A percentile compares a stretch with the other conserved stretches of the same genome.
Conservation (phyloP, 75 land plant genomes). For the Adiantum capillusveneris region DNA sequence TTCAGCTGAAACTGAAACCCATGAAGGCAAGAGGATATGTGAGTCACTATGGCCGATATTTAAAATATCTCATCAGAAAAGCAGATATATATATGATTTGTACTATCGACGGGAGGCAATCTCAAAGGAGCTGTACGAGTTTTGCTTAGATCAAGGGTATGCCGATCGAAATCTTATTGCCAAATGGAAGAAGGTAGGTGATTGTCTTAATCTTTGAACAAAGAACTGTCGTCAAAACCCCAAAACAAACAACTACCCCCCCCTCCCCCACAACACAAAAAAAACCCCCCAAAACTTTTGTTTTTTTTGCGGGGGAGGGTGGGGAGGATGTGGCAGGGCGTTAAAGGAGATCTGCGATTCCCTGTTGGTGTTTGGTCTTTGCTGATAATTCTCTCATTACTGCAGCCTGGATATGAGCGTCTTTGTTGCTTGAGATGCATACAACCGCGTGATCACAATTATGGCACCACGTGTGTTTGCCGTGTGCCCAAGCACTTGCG, state of each 20-base stretch:
- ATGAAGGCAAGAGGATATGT: conserved; percentile 91
- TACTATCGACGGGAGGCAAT: conserved; percentile 75
- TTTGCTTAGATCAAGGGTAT: conserved; percentile 89
- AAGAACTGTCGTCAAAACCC: no score
- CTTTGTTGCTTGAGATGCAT: conserved; percentile 84
- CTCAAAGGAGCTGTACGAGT: conserved; percentile 77
- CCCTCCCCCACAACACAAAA: no score
- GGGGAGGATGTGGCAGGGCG: no score
- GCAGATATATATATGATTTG: conserved; percentile 77
- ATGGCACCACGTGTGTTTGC: conserved; percentile 75
- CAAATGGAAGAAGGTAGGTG: conserved; percentile 82
- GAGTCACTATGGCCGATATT: conserved; percentile 95
- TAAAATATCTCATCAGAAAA: conserved; percentile 74
- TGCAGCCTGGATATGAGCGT: conserved; percentile 76
- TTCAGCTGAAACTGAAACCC: conserved; percentile 86
- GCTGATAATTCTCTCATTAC: not conserved
- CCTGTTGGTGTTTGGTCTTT: no score
- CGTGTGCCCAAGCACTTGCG: conserved; percentile 79
- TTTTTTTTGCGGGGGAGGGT: no score
- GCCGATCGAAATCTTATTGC: conserved; percentile 80
- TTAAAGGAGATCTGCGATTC: no score
- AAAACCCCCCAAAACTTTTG: no score
- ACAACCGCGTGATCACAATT: conserved; percentile 91
- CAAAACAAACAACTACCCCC: no score
- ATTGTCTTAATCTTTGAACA: not conserved